Evolutionary conservation across 2,329 filamentous ascomycete genomes (phyloP).

Genomic region (Alternaria triticina): DNA sequence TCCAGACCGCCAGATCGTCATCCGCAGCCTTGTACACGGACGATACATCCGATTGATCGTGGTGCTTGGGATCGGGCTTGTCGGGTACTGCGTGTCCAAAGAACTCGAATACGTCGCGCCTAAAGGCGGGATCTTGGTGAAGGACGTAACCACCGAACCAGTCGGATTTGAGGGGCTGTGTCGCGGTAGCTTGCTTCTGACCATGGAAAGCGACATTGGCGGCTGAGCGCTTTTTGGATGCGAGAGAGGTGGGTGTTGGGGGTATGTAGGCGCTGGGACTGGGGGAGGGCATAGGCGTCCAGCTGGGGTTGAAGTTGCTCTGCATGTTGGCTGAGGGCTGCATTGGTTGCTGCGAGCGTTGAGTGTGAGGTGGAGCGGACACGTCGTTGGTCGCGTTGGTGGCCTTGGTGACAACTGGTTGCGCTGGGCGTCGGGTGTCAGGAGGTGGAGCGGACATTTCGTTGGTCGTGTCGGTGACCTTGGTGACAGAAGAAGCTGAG

Average conservation of each 20-base stretch:
- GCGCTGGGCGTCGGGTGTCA: neutral
- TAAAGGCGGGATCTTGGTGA: conserved; percentile 12
- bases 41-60: neutral
- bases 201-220: neutral
- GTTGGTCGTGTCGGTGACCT: neutral
- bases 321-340: neutral
- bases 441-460: neutral
- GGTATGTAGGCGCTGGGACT: conserved; percentile 55
- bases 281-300: neutral
- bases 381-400: neutral
- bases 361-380: neutral
- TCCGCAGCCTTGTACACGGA: conserved; percentile 12
- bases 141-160: conserved; percentile 71
- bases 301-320: neutral
- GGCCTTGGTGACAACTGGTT: too few relatives aligned
- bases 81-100: neutral
- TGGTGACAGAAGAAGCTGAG: neutral
- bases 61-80: conserved; percentile 71
- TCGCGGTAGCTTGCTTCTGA: neutral
- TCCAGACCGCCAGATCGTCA: conserved; percentile 20
- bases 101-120: conserved; percentile 6
- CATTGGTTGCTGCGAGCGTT: too few relatives aligned
- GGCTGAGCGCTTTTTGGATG: neutral
- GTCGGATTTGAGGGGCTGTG: conserved; percentile 54
- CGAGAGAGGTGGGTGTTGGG: conserved; percentile 54